A percentile compares a stretch with the other conserved stretches of the same genome.
Conservation (phyloP, 2,329 filamentous ascomycete species). For the Penicillium sp. region DNA sequence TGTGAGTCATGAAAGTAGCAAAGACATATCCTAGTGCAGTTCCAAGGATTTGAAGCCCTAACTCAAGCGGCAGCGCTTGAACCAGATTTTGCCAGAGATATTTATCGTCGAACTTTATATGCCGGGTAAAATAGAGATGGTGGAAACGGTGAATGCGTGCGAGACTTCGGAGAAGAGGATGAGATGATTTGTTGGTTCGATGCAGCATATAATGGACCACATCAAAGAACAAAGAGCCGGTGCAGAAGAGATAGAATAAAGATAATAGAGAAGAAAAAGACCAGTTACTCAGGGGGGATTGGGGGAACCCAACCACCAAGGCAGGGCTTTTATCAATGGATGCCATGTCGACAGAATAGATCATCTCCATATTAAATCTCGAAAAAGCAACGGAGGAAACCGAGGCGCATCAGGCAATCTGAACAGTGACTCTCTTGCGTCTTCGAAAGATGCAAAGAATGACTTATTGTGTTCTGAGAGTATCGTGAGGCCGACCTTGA, state of each 20-base stretch:
- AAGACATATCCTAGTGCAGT: constrained; percentile 10
- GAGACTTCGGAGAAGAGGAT: constrained; percentile 12
- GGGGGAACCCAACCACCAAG: neutral
- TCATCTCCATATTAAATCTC: neutral
- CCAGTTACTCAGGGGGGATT: neutral
- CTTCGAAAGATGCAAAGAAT: neutral
- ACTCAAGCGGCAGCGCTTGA: constrained; percentile 18
- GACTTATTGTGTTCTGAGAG: neutral
- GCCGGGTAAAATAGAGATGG: constrained; percentile 21
- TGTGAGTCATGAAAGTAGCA: neutral
- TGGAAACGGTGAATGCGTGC: constrained; percentile 18
- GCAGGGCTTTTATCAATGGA: neutral
- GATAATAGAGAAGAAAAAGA: neutral
- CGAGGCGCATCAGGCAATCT: neutral
- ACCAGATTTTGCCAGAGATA: constrained; percentile 15
- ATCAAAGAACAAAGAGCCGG: constrained; percentile 20
- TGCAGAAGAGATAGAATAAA: constrained; percentile 13
- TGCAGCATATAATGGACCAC: constrained; percentile 17
- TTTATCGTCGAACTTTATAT: constrained; percentile 14
- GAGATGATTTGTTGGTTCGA: constrained; percentile 13
- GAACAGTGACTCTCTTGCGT: neutral
- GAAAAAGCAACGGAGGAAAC: neutral
- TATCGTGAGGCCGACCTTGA: neutral
- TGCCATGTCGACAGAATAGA: neutral
- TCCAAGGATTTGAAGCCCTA: constrained; percentile 9